Evolutionary conservation across 139 green algal genomes (phyloP).

Genomic region (Chlorella vulgaris): DNA sequence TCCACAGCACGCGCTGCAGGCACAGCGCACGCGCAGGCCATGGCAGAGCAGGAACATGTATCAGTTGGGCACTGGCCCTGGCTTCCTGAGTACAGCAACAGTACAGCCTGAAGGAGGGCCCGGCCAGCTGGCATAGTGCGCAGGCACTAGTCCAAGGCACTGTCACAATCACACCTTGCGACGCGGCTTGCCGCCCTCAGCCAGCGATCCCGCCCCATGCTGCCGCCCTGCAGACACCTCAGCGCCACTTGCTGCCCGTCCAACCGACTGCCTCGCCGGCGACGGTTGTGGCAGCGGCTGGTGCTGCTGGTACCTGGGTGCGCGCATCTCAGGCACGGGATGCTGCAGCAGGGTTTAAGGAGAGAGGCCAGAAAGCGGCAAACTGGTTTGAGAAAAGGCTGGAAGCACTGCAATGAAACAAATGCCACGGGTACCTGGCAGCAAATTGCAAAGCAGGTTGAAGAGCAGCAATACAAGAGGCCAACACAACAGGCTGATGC

Average conservation of each 20-base stretch:
- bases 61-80: no score
- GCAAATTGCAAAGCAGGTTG: no score
- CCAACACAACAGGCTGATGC: background rate
- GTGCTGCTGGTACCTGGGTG: background rate
- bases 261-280: background rate
- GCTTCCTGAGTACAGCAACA: background rate
- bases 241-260: no score
- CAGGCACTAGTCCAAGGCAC: no score
- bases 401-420: no score
- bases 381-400: background rate
- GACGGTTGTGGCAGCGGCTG: background rate
- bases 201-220: background rate
- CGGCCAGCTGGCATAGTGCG: no score
- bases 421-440: no score
- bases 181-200: background rate
- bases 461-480: background rate
- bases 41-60: background rate
- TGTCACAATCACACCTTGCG: no score
- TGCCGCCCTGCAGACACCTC: background rate
- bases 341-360: constrained; percentile 1
- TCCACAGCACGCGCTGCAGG: constrained; percentile 10
- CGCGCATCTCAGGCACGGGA: constrained; percentile 7
- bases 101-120: no score
- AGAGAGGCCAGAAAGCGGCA: background rate
- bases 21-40: no score